A percentile compares a stretch with the other conserved stretches of the same genome.
phyloP scores from a whole-genome alignment of 139 green algal species.

The Chlamydomonas sp. region DNA sequence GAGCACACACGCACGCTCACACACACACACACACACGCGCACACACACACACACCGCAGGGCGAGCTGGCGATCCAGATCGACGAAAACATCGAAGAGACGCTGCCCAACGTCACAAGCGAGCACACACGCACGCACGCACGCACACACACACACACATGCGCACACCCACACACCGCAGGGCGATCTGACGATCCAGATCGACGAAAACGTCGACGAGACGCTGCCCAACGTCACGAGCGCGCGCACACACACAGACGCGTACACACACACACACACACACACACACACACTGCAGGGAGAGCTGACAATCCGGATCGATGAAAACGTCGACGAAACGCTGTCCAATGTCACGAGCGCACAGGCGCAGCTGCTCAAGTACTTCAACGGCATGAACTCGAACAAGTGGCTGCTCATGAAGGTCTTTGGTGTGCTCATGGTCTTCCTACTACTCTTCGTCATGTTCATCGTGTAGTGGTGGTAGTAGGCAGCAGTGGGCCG shows the following conservation, averaged over 20 bases:
- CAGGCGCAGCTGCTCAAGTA: constrained; percentile 96
- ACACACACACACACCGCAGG: too few relatives aligned
- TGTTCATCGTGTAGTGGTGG: constrained; percentile 49
- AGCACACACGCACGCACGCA: too few relatives aligned
- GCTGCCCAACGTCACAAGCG: too few relatives aligned
- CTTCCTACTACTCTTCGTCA: constrained; percentile 45
- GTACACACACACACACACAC: neutral
- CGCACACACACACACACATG: too few relatives aligned
- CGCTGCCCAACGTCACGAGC: constrained; percentile 86
- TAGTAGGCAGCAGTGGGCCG: too few relatives aligned
- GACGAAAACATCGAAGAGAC: too few relatives aligned
- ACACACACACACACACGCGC: too few relatives aligned
- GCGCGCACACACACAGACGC: too few relatives aligned
- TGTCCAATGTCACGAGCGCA: constrained; percentile 88
- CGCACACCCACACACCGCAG: too few relatives aligned
- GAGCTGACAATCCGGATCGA: constrained; percentile 94
- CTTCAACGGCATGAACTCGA: constrained; percentile 83
- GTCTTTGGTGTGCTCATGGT: constrained; percentile 40
- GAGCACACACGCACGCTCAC: too few relatives aligned
- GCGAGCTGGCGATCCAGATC: too few relatives aligned
- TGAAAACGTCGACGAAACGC: constrained; percentile 93
- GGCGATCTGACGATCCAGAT: constrained; percentile 92
- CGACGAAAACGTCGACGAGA: constrained; percentile 96
- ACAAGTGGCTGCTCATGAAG: constrained; percentile 65
- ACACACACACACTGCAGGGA: constrained; percentile 61